Evolutionary conservation across 148 eudicot genomes (phyloP).

Genomic region (Limonium bicolor): DNA sequence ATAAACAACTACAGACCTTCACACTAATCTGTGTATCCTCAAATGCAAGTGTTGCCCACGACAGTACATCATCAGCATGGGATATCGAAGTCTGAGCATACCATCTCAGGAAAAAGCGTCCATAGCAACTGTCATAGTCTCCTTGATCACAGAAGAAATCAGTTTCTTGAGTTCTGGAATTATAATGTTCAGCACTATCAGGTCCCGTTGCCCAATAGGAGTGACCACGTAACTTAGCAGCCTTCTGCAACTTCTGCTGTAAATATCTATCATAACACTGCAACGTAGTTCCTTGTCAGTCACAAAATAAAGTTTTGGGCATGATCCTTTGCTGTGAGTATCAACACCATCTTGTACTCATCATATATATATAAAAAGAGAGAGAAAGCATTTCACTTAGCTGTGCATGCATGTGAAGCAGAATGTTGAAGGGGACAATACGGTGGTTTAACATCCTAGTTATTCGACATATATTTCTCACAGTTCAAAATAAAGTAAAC

Average conservation of each 20-base stretch:
- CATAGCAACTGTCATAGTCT: slow-evolving; percentile 56
- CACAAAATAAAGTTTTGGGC: too few relatives aligned
- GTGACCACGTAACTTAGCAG: slow-evolving; percentile 54
- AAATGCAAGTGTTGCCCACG: slow-evolving; percentile 49
- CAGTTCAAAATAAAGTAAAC: too few relatives aligned
- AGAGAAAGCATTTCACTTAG: too few relatives aligned
- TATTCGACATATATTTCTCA: too few relatives aligned
- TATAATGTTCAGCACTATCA: slow-evolving; percentile 61
- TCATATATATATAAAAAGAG: too few relatives aligned
- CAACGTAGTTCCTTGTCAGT: too few relatives aligned
- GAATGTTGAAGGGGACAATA: too few relatives aligned
- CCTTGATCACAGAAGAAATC: slow-evolving; percentile 59
- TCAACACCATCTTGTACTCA: too few relatives aligned
- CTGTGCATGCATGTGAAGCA: too few relatives aligned
- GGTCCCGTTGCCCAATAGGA: slow-evolving; percentile 55
- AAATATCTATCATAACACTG: slow-evolving; percentile 65
- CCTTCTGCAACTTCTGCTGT: slow-evolving; percentile 39
- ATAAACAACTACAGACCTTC: slow-evolving; percentile 36
- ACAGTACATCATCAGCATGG: slow-evolving; percentile 50
- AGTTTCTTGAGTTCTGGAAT: slow-evolving; percentile 44
- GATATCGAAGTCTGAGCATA: slow-evolving; percentile 36
- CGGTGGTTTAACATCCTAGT: too few relatives aligned
- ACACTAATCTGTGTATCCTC: slow-evolving; percentile 37
- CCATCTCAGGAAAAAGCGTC: slow-evolving; percentile 64
- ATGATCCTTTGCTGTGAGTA: too few relatives aligned